These are phyloP conservation scores for Leccinellum luteum DNA, from an alignment of 768 basidiomycete species.

Conservation along the genomic window DNA sequence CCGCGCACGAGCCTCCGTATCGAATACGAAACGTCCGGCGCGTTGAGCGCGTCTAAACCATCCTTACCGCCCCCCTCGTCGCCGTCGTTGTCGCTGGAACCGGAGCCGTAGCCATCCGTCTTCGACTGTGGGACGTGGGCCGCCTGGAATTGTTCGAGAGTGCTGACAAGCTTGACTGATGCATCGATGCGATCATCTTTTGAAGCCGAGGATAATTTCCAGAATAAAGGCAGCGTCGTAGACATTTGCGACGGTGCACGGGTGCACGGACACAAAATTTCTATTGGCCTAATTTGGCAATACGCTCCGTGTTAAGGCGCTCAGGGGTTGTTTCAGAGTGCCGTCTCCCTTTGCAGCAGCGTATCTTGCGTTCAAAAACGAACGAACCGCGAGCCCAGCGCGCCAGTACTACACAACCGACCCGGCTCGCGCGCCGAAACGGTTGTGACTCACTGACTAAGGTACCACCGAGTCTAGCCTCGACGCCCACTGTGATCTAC, in stretches of 20 bases:
- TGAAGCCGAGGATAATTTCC: constrained; percentile 82
- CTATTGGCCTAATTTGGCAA: background rate
- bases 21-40: constrained; percentile 91
- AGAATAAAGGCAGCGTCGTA: constrained; percentile 90
- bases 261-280: constrained; percentile 9
- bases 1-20: constrained; percentile 85
- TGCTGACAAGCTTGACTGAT: constrained; percentile 76
- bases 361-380: no score
- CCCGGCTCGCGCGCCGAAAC: no score
- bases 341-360: no score
- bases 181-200: constrained; percentile 82
- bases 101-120: constrained; percentile 28
- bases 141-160: constrained; percentile 84
- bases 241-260: constrained; percentile 47
- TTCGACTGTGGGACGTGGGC: constrained; percentile 51
- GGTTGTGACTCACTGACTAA: no score
- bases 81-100: constrained; percentile 37
- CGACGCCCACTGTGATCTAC: no score
- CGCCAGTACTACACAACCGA: no score
- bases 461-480: no score
- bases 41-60: constrained; percentile 65
- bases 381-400: no score
- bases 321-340: no score
- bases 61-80: constrained; percentile 24
- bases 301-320: constrained; percentile 16